Conservation (phyloP, 2,329 filamentous ascomycete species). For the Penicillium sp. region DNA sequence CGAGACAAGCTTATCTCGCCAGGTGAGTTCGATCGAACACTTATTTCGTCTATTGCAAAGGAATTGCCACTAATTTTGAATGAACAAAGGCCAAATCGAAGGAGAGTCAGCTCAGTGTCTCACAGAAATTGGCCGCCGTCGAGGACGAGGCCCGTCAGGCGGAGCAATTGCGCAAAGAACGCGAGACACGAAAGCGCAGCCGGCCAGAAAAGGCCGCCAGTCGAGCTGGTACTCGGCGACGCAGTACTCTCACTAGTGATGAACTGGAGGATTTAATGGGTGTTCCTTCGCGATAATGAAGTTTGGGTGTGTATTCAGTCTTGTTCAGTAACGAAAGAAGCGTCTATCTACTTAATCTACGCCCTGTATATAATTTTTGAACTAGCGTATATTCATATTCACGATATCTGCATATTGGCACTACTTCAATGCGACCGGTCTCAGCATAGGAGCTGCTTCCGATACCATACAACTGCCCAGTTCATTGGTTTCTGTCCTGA, state of each 20-base stretch:
- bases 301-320: no score
- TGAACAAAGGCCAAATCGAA: conserved; percentile 10
- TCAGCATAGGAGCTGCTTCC: no score
- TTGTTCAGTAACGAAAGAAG: neutral
- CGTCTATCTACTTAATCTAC: neutral
- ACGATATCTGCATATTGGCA: no score
- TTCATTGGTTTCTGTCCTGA: no score
- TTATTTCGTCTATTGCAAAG: no score
- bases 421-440: no score
- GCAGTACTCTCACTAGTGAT: conserved; percentile 42
- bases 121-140: conserved; percentile 40
- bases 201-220: conserved; percentile 24
- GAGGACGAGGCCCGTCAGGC: conserved; percentile 40
- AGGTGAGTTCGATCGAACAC: conserved; percentile 20
- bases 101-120: conserved; percentile 30
- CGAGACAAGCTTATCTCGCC: conserved; percentile 24
- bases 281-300: conserved; percentile 16
- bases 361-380: conserved; percentile 18
- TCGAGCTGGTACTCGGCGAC: conserved; percentile 29
- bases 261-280: conserved; percentile 40
- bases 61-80: no score
- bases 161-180: conserved; percentile 29
- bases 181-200: conserved; percentile 33
- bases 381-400: conserved; percentile 4
- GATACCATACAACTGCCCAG: no score